Evolutionary conservation across 768 basidiomycete genomes (phyloP).

Genomic region (Scleroderma citrinum): DNA sequence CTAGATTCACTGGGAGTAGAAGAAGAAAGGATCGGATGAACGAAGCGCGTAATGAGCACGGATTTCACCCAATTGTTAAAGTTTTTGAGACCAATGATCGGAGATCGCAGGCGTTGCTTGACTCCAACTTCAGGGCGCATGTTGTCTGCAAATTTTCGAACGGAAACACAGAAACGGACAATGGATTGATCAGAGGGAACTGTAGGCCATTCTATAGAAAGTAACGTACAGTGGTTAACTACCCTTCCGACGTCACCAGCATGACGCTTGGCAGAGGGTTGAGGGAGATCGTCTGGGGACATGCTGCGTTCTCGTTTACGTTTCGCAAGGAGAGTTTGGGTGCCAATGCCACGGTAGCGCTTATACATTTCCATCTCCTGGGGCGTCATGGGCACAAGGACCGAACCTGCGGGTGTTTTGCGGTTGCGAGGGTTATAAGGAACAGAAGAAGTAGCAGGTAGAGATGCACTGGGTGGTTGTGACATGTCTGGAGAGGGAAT

Average conservation of each 20-base stretch:
- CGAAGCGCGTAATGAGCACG: conserved; percentile 88
- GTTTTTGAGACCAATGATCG: conserved; percentile 93
- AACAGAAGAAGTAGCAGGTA: conserved; percentile 28
- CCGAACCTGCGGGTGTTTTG: conserved; percentile 52
- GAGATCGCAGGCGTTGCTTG: conserved; percentile 76
- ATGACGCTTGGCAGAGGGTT: conserved; percentile 44
- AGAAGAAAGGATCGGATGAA: conserved; percentile 57
- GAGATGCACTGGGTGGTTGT: conserved; percentile 18
- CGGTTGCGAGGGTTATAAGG: conserved; percentile 65
- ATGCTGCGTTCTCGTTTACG: conserved; percentile 44
- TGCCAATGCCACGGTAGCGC: conserved; percentile 51
- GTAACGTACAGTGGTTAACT: conserved; percentile 68
- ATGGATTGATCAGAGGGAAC: conserved; percentile 1
- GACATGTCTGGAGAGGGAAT: conserved; percentile 31
- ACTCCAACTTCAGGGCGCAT: conserved; percentile 88
- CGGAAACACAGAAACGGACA: conserved; percentile 3
- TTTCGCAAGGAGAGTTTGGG: conserved; percentile 43
- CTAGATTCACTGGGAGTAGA: conserved; percentile 23
- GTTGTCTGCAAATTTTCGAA: conserved; percentile 59
- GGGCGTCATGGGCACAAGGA: conserved; percentile 59
- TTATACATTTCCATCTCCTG: conserved; percentile 57
- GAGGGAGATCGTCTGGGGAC: conserved; percentile 34
- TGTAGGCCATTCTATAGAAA: neutral
- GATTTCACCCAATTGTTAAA: conserved; percentile 99
- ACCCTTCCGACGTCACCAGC: conserved; percentile 70